These are phyloP conservation scores for Acer campestre DNA, from an alignment of 345 rosid species.

Conservation along the genomic window DNA sequence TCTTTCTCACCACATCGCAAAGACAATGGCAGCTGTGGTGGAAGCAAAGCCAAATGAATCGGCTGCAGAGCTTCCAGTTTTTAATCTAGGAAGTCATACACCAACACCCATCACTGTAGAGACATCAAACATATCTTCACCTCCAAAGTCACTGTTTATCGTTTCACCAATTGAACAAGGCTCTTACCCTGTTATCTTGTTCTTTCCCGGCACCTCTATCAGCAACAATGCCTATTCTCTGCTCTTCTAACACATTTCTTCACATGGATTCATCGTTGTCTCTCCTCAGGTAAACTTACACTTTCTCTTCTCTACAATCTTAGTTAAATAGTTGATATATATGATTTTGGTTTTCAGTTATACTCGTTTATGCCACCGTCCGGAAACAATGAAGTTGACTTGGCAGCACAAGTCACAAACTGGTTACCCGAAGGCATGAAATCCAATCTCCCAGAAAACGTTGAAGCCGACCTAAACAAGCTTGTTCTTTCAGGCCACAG, in stretches of 20 bases:
- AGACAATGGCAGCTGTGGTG: neutral
- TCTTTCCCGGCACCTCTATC: conserved; percentile 40
- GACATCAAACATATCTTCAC: neutral
- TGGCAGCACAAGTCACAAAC: conserved; percentile 29
- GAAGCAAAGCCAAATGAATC: neutral
- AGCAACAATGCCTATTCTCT: conserved; percentile 30
- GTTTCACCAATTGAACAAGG: conserved; percentile 29
- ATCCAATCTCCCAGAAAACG: conserved; percentile 18
- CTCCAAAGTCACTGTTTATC: conserved; percentile 38
- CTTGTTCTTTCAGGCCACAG: conserved; percentile 45
- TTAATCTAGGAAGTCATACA: conserved; percentile 10
- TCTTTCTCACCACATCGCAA: neutral
- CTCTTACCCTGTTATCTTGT: conserved; percentile 37
- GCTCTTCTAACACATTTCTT: conserved; percentile 36
- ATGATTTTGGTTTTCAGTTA: conserved; percentile 15
- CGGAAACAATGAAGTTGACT: conserved; percentile 29
- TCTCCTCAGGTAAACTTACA: conserved; percentile 46
- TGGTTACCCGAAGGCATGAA: conserved; percentile 34
- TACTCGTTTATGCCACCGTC: conserved; percentile 16
- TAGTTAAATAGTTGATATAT: neutral
- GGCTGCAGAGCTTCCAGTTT: neutral
- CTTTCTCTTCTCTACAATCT: neutral
- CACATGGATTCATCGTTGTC: conserved; percentile 49
- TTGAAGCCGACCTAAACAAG: conserved; percentile 13
- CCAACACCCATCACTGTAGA: neutral